Base-by-base conservation (phyloP, 2,329 filamentous ascomycete genomes). In the Colletotrichum zoysiae region DNA sequence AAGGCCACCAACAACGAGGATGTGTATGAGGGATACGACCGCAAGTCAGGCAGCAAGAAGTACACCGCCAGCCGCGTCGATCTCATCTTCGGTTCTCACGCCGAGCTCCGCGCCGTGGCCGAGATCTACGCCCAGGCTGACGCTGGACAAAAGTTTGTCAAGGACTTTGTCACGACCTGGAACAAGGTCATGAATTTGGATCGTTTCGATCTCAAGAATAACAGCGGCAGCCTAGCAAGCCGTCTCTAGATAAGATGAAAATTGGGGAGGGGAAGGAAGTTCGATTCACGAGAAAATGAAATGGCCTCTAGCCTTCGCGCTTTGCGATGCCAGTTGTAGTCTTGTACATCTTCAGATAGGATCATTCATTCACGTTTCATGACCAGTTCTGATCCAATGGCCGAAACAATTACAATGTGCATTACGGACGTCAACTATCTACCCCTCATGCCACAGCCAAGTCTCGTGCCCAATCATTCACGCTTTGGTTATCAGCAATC, bases 141-240 rank as follows among this genome's bases (percentile, higher is more conserved):
- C 76, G 86, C 84, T 12, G 79, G 86, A 69, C 85, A 88, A 70
- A 91, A 90, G 84, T 92, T 94, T 71, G 88, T 89, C 55, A 88
- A 87, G 80, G 92, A 94, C 83, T 94, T 94, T 77, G 86, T 93
- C 20, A 82, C 85, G 9, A 90, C 89, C 3, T 94, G 92, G 92
- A 84, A 85, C 76, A 94, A 94, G 89, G 88, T 94, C 14, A 91
- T 92, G 88, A 91, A 92, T 78, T 78, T 91, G 67, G 92, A 94
- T 79, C 87, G 92, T 16, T 94, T 90, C 77, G 92, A 94, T 74
- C 71, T 89, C n/a, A 71, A 74, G 48, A 73, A 59, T 48, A 35
- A 35, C 9, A 40, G 55, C 3, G 50, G 50, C 8, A 70, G 58
- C 33, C 12, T 70, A 11, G 63, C 67, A 5, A 70, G 67, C 48